Evolutionary conservation across 2,329 filamentous ascomycete genomes (phyloP).

Genomic region (Cercospora nicotianae): DNA sequence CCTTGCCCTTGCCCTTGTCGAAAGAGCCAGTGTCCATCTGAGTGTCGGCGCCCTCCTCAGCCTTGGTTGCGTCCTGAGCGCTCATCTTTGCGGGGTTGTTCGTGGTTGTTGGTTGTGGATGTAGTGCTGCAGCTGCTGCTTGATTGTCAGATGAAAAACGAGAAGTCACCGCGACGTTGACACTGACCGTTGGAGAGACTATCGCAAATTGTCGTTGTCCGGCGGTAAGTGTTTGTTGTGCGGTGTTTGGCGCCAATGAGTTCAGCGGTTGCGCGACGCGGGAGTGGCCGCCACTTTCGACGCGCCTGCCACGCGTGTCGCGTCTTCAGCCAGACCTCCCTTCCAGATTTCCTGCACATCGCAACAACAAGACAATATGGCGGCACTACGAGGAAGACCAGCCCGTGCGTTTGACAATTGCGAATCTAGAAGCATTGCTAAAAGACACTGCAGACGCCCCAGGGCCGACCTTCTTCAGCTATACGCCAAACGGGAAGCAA

Average conservation of each 20-base stretch:
- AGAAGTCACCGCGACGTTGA: not conserved
- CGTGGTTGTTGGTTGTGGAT: not conserved
- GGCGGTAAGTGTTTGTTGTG: conserved; percentile 11
- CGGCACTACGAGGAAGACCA: conserved; percentile 61
- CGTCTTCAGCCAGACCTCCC: not conserved
- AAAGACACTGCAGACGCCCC: conserved; percentile 63
- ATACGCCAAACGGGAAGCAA: conserved; percentile 83
- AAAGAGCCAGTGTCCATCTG: conserved; percentile 46
- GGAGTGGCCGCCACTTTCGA: conserved; percentile 5
- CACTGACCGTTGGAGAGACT: not conserved
- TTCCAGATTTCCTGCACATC: not conserved
- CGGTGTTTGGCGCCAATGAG: not conserved
- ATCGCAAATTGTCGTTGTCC: conserved; percentile 11
- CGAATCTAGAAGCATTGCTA: not conserved
- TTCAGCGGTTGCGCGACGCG: not conserved
- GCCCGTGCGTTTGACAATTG: conserved; percentile 47
- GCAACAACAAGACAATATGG: conserved; percentile 29
- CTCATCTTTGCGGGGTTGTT: conserved; percentile 28
- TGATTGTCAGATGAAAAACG: not conserved
- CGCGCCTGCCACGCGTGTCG: conserved; percentile 11
- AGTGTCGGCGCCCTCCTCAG: conserved; percentile 33
- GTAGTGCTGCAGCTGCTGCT: not conserved
- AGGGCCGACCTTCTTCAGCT: conserved; percentile 81
- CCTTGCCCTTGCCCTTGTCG: conserved; percentile 89
- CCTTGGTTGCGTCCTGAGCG: conserved; percentile 29